These are phyloP conservation scores for Solanum chmielewskii DNA, from an alignment of 257 asterid species.

Conservation along the genomic window DNA sequence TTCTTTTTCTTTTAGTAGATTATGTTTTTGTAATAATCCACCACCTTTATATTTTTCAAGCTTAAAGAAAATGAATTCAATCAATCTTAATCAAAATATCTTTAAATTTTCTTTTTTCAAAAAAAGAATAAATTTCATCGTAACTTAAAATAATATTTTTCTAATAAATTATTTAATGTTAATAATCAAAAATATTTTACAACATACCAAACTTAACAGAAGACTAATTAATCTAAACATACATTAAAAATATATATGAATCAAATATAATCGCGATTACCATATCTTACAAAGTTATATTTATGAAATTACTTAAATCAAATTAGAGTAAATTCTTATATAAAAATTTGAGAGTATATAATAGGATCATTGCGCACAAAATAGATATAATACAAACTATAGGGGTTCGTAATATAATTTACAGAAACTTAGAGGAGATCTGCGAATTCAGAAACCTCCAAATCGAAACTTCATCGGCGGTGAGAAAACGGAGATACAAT, in stretches of 20 bases:
- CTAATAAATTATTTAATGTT: fast-evolving
- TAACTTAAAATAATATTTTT: background rate
- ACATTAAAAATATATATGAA: background rate
- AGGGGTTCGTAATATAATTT: background rate
- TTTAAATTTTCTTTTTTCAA: background rate
- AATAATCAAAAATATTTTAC: background rate
- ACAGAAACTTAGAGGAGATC: background rate
- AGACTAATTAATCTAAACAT: background rate
- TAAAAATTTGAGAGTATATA: background rate
- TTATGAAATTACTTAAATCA: too few relatives aligned
- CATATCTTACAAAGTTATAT: background rate
- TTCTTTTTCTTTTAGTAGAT: background rate
- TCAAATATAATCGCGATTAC: too few relatives aligned
- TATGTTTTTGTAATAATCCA: background rate
- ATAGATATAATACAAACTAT: background rate
- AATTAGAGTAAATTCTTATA: background rate
- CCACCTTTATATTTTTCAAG: background rate
- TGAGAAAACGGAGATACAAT: background rate
- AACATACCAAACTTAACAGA: background rate
- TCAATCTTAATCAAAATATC: too few relatives aligned
- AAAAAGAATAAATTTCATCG: fast-evolving
- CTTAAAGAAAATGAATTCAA: background rate
- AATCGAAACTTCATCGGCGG: background rate
- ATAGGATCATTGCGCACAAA: background rate
- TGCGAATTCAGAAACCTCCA: background rate